These are phyloP conservation scores for Rubus idaeus DNA, from an alignment of 306 rosid species.

Conservation along the genomic window DNA sequence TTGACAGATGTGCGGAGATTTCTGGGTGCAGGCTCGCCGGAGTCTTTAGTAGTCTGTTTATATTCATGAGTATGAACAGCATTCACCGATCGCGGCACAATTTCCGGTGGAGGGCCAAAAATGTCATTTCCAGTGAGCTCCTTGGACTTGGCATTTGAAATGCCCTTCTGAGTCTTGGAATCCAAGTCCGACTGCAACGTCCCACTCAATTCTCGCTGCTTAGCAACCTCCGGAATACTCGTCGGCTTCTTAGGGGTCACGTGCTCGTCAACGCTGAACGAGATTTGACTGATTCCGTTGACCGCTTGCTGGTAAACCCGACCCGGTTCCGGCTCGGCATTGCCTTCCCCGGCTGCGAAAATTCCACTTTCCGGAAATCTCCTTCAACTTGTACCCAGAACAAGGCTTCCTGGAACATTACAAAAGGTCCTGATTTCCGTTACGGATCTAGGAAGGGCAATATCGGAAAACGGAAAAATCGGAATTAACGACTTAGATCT, in stretches of 20 bases:
- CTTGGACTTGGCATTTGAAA: constrained; percentile 70
- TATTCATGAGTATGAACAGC: constrained; percentile 46
- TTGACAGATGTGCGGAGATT: constrained; percentile 71
- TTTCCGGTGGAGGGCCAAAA: constrained; percentile 79
- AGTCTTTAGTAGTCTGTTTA: constrained; percentile 45
- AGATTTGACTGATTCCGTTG: constrained; percentile 78
- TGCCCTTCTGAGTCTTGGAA: constrained; percentile 47
- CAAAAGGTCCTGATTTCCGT: neutral
- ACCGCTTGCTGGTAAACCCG: constrained; percentile 70
- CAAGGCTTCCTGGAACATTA: constrained; percentile 60
- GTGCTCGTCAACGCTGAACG: constrained; percentile 62
- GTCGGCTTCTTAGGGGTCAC: constrained; percentile 63
- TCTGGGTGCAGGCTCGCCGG: constrained; percentile 49
- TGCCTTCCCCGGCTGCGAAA: constrained; percentile 49
- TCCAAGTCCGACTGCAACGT: constrained; percentile 56
- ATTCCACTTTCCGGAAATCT: constrained; percentile 68
- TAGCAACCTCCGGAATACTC: constrained; percentile 76
- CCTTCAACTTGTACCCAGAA: constrained; percentile 66
- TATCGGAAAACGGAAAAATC: neutral
- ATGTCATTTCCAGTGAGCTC: constrained; percentile 87
- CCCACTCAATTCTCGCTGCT: constrained; percentile 92
- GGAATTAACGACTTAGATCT: constrained; percentile 16
- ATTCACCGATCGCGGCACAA: constrained; percentile 46
- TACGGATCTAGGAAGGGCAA: constrained; percentile 9
- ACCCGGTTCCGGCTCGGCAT: constrained; percentile 39